Percentiles rank a stretch among this genome's conserved stretches.
Conservation (phyloP, 225 moss, liverwort and hornwort genomes). For the Takakia lepidozioides region DNA sequence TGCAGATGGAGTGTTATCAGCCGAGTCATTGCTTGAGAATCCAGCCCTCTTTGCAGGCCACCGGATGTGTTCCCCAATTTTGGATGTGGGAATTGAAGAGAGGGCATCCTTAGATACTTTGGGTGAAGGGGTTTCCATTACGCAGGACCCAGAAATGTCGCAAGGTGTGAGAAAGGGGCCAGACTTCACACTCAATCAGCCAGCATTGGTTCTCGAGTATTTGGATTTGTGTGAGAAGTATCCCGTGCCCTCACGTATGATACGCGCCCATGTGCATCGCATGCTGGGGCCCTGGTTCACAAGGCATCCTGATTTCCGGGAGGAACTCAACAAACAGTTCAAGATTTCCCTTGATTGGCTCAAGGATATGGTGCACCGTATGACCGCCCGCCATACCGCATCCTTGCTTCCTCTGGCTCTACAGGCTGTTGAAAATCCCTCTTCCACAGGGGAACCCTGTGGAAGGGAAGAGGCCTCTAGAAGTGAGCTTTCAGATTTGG, state of each 20-base stretch:
- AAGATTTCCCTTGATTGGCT: constrained; percentile 69
- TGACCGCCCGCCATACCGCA: constrained; percentile 27
- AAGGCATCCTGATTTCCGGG: constrained; percentile 60
- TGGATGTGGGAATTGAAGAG: no score
- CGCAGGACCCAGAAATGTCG: no score
- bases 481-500: no score
- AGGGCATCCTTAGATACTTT: constrained; percentile 21
- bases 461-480: no score
- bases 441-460: no score
- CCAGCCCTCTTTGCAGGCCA: constrained; percentile 73
- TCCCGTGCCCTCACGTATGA: constrained; percentile 91
- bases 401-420: constrained; percentile 4
- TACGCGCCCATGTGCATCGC: constrained; percentile 87
- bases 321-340: constrained; percentile 77
- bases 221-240: constrained; percentile 76
- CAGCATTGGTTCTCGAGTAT: constrained; percentile 64
- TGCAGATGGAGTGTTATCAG: constrained; percentile 94
- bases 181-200: constrained; percentile 35
- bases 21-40: constrained; percentile 97
- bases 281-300: constrained; percentile 80
- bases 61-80: no score
- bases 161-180: no score
- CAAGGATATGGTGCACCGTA: constrained; percentile 60
- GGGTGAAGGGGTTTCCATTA: neutral
- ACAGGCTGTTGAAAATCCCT: no score